Evolutionary conservation across 2,329 filamentous ascomycete genomes (phyloP).

Genomic region (Arthrocladium fulminans): DNA sequence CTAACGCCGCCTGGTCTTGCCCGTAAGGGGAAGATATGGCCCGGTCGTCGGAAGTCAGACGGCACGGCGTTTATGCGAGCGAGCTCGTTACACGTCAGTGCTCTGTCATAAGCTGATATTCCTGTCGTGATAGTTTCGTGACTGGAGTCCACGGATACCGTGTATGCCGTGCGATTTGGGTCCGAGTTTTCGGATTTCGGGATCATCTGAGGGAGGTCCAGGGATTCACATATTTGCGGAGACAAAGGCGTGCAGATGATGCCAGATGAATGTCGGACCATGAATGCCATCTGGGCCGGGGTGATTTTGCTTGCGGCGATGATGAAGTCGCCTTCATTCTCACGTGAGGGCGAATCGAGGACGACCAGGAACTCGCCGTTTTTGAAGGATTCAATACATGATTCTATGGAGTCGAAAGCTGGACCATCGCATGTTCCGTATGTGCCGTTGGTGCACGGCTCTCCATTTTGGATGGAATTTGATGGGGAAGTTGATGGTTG

Average conservation of each 20-base stretch:
- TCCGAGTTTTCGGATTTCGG: slow-evolving; percentile 56
- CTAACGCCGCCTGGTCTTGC: slow-evolving; percentile 72
- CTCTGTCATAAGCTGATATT: slow-evolving; percentile 81
- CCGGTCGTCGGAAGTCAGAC: slow-evolving; percentile 66
- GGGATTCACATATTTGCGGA: slow-evolving; percentile 56
- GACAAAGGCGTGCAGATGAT: slow-evolving; percentile 82
- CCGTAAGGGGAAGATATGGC: slow-evolving; percentile 80
- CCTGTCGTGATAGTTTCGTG: slow-evolving; percentile 71
- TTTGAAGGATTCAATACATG: slow-evolving; percentile 26
- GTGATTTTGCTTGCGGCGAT: slow-evolving; percentile 82
- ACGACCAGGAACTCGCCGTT: slow-evolving; percentile 86
- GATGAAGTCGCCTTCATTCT: slow-evolving; percentile 98
- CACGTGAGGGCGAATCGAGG: slow-evolving; percentile 81
- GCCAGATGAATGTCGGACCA: slow-evolving; percentile 82
- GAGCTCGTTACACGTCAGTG: slow-evolving; percentile 68
- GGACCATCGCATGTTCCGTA: neutral
- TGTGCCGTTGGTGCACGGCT: neutral
- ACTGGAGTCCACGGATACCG: slow-evolving; percentile 73
- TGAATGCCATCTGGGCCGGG: slow-evolving; percentile 85
- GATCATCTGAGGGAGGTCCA: slow-evolving; percentile 88
- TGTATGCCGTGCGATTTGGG: slow-evolving; percentile 86
- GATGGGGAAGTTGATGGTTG: neutral
- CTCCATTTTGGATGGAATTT: neutral
- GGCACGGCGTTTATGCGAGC: slow-evolving; percentile 55
- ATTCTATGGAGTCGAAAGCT: slow-evolving; percentile 26